Percentiles rank a stretch among this genome's conserved stretches.
These are phyloP conservation scores for Schrenkiella parvula DNA, from an alignment of 345 rosid species.

Conservation along the genomic window DNA sequence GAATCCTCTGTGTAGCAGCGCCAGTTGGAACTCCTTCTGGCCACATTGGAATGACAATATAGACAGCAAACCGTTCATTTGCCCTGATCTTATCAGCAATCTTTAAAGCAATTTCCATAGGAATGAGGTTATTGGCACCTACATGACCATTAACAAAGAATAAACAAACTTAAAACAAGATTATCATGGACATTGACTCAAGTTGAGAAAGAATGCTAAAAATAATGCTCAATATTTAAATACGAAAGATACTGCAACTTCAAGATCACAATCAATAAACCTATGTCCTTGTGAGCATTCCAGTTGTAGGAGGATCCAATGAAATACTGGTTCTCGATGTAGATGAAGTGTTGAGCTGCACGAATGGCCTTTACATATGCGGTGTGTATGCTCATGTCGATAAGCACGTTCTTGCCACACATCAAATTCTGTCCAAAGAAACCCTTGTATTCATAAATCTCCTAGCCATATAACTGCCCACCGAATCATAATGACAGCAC, in stretches of 20 bases:
- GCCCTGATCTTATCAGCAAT: conserved; percentile 87
- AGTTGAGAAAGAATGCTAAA: neutral
- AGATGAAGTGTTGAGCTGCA: conserved; percentile 92
- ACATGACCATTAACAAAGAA: conserved; percentile 12
- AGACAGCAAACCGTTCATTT: conserved; percentile 85
- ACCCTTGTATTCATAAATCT: conserved; percentile 22
- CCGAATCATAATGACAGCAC: neutral
- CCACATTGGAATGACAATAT: conserved; percentile 93
- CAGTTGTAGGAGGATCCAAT: conserved; percentile 91
- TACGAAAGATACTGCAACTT: neutral
- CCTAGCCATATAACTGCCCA: neutral
- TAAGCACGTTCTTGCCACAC: conserved; percentile 88
- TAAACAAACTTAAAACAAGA: neutral
- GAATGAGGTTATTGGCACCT: conserved; percentile 95
- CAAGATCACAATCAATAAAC: conserved; percentile 32
- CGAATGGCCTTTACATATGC: conserved; percentile 97
- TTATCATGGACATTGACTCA: neutral
- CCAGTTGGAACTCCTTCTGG: conserved; percentile 96
- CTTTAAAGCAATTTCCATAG: conserved; percentile 95
- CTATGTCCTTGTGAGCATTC: conserved; percentile 70
- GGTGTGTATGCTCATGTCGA: conserved; percentile 99
- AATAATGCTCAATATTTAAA: neutral
- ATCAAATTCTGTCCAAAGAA: conserved; percentile 63
- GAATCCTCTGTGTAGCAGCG: conserved; percentile 83
- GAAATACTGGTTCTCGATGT: conserved; percentile 95